Conservation (phyloP, 495 filamentous ascomycete species). For the Daldinia decipiens region DNA sequence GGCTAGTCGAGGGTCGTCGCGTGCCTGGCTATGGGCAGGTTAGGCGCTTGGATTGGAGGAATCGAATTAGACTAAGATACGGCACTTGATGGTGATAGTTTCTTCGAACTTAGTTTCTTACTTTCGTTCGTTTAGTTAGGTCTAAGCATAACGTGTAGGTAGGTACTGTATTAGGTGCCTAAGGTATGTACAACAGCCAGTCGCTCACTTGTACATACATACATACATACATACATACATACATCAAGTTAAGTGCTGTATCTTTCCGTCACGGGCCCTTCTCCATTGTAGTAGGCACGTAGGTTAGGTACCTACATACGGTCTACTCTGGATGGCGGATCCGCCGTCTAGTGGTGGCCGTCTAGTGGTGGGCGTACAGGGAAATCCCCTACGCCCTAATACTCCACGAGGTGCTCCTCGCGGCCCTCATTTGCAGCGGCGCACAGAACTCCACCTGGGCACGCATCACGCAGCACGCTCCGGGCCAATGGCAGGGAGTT, state of each 20-base stretch:
- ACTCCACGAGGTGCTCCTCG: constrained; percentile 17
- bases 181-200: not conserved
- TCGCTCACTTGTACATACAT: not conserved
- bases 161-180: too few relatives aligned
- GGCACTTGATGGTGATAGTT: too few relatives aligned
- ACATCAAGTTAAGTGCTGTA: not conserved
- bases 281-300: not conserved
- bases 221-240: not conserved
- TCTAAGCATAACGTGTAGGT: too few relatives aligned
- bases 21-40: not conserved
- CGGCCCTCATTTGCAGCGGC: constrained; percentile 14
- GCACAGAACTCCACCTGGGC: constrained; percentile 12
- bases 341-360: too few relatives aligned
- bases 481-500: not conserved
- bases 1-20: not conserved
- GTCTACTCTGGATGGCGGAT: not conserved
- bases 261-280: not conserved
- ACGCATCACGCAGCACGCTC: not conserved
- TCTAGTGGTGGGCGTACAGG: constrained; percentile 11
- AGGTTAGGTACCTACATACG: not conserved
- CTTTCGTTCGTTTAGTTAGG: too few relatives aligned
- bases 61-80: too few relatives aligned
- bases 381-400: constrained; percentile 8
- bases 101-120: too few relatives aligned
- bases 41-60: too few relatives aligned